Base-by-base conservation (phyloP, 257 asterid species). In the Leonotis leonurus region DNA sequence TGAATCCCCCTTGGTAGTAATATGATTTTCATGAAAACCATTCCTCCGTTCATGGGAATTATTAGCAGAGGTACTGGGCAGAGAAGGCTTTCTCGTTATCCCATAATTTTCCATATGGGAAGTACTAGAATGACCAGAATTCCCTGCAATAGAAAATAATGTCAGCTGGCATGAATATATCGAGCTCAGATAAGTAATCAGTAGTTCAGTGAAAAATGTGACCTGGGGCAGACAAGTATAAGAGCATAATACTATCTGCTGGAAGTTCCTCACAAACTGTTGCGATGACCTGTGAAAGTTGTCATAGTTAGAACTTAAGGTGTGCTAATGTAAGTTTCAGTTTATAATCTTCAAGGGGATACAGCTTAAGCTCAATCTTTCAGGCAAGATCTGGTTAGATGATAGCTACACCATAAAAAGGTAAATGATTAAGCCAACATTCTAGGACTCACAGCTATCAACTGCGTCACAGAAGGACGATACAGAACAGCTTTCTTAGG, bases 221-320 rank as follows among this genome's bases (percentile, higher is more conserved):
- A 92, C 99, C 97, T 80, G 93, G 56, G 24, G 95, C 83, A 36
- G 99, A 89, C 59, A 92, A 68, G 77, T 92, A 92, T 65, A 92
- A 56, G 60, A 92, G 83, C 89, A 92, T 70, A 56, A 89, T 82
- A 72, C 80, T 83, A 62, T 92, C 99, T 24, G 72, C 79, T 70
- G 95, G 94, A 64, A 92, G 99, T 73, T 85, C 94, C 78, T 87
- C 95, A 55, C 90, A 81, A 26, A 81, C 79, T 52, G 93, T 78
- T 27, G 99, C 99, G 65, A 92, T 78, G 67, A 83, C 95, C 99
- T 92, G 87, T 22, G 71, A 16, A 62, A 58, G 59, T 33, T 45
- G 24, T n/a, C 22, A 51, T 45, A 3, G 61, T 73, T 22, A 72
- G 60, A 70, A 53, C 58, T 60, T 43, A 25, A 41, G 49, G 68